phyloP scores from a whole-genome alignment of 441 rosid genomes.

The Euphorbia celastroides region DNA sequence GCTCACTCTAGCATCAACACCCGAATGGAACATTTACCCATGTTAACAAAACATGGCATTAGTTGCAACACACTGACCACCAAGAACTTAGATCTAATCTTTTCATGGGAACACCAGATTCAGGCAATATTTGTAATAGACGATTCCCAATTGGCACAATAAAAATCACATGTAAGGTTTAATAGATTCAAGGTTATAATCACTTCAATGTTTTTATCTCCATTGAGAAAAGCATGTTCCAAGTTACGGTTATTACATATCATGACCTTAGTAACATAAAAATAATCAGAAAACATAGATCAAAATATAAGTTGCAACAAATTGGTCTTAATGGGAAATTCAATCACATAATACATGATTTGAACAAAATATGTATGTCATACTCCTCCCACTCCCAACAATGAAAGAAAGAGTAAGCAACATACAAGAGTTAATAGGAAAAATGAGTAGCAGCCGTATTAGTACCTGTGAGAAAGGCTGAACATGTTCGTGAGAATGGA shows the following conservation, averaged over 20 bases:
- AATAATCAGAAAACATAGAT: too few species aligned
- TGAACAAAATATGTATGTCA: not conserved
- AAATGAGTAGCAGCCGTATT: constrained; percentile 8
- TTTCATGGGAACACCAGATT: too few species aligned
- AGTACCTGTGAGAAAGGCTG: constrained; percentile 69
- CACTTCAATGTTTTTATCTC: not conserved
- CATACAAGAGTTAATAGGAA: not conserved
- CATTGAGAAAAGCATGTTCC: not conserved
- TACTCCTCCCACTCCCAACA: not conserved
- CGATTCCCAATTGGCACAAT: too few species aligned
- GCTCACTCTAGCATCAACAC: not conserved
- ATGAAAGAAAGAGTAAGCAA: not conserved
- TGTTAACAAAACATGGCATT: not conserved
- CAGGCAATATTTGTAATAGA: too few species aligned
- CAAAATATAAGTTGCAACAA: not conserved
- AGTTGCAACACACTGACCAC: not conserved
- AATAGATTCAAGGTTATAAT: not conserved
- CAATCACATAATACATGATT: not conserved
- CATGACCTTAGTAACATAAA: too few species aligned
- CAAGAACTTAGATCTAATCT: too few species aligned
- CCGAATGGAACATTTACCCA: not conserved
- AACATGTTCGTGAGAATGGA: constrained; percentile 54
- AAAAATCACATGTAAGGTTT: not conserved
- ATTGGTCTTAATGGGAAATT: not conserved
- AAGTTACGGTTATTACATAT: not conserved